Evolutionary conservation across 768 basidiomycete species (phyloP).

Genomic region (Sarcomyxa edulis): DNA sequence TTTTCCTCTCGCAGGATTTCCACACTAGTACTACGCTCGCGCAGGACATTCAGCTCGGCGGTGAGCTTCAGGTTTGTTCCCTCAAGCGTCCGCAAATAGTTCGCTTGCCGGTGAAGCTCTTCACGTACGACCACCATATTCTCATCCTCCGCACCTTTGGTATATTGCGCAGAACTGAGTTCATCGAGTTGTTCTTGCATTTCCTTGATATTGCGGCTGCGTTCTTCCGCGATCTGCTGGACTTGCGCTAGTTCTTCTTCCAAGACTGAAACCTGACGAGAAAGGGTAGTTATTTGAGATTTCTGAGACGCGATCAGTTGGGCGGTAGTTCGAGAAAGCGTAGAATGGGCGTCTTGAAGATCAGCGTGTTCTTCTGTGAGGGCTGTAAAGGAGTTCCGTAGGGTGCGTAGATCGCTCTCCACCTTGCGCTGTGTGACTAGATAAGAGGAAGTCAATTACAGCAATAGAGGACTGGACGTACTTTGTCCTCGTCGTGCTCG

Average conservation of each 20-base stretch:
- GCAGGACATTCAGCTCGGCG: constrained; percentile 46
- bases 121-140: constrained; percentile 61
- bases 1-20: constrained; percentile 78
- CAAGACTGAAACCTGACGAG: constrained; percentile 39
- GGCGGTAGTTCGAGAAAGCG: constrained; percentile 39
- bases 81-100: constrained; percentile 58
- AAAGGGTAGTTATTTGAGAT: constrained; percentile 43
- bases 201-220: constrained; percentile 30
- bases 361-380: constrained; percentile 59
- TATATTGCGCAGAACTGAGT: constrained; percentile 27
- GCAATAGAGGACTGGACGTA: constrained; percentile 21
- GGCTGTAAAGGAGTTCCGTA: constrained; percentile 42
- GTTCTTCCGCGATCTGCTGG: constrained; percentile 35
- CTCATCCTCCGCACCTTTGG: constrained; percentile 33
- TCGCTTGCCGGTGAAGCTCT: constrained; percentile 62
- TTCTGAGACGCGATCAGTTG: constrained; percentile 48
- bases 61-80: constrained; percentile 48
- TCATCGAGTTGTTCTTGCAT: constrained; percentile 48
- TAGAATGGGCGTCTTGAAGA: constrained; percentile 49
- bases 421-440: constrained; percentile 33
- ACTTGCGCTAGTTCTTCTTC: constrained; percentile 42
- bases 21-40: constrained; percentile 52
- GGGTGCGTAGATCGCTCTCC: constrained; percentile 45
- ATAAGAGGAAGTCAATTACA: background rate
- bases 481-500: constrained; percentile 55